These are phyloP conservation scores for Kodamaea derodonti DNA, from an alignment of 1,139 yeast genomes.

Conservation along the genomic window DNA sequence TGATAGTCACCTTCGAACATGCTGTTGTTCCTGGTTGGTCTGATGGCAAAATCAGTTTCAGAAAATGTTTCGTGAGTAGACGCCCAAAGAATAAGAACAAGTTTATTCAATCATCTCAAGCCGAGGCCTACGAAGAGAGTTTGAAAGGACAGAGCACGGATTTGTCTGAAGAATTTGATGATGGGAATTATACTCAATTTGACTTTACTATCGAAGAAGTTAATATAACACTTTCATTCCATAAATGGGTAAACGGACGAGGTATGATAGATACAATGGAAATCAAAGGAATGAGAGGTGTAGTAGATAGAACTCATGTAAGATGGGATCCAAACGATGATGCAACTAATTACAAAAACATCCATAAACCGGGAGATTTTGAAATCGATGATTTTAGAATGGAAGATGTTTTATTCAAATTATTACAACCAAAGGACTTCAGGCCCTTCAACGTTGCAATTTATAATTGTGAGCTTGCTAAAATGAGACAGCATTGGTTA, in stretches of 20 bases:
- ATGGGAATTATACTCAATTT: slow-evolving; percentile 93
- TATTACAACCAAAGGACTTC: slow-evolving; percentile 76
- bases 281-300: slow-evolving; percentile 83
- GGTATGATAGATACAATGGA: slow-evolving; percentile 85
- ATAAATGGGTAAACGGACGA: slow-evolving; percentile 85
- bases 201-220: slow-evolving; percentile 87
- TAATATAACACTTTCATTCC: slow-evolving; percentile 72
- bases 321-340: slow-evolving; percentile 79
- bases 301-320: slow-evolving; percentile 86
- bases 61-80: slow-evolving; percentile 81
- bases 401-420: slow-evolving; percentile 80
- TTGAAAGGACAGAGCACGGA: slow-evolving; percentile 10
- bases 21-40: slow-evolving; percentile 97
- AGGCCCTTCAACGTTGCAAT: slow-evolving; percentile 84
- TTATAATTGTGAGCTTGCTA: slow-evolving; percentile 77
- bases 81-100: slow-evolving; percentile 59
- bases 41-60: slow-evolving; percentile 78
- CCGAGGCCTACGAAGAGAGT: slow-evolving; percentile 54
- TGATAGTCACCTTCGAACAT: slow-evolving; percentile 84
- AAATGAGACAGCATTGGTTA: slow-evolving; percentile 86
- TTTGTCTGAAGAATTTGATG: slow-evolving; percentile 42
- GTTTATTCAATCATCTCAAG: slow-evolving; percentile 72
- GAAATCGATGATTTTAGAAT: slow-evolving; percentile 79
- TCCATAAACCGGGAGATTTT: slow-evolving; percentile 83
- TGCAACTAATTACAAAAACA: slow-evolving; percentile 74